Evolutionary conservation across 2,329 filamentous ascomycete genomes (phyloP).

Genomic region (Fusarium sp.): DNA sequence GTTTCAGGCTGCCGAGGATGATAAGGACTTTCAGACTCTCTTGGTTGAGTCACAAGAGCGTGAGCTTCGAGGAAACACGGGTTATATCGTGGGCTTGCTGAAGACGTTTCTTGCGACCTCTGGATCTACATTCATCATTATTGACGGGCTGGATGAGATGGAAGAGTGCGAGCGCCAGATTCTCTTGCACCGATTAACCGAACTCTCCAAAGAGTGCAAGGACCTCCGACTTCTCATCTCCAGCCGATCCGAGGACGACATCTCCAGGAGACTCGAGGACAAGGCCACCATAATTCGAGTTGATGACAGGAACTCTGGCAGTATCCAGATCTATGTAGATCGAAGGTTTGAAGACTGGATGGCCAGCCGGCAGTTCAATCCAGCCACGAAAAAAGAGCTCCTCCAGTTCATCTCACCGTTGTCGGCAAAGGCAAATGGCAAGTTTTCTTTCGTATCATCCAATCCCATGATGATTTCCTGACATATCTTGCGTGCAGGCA

Average conservation of each 20-base stretch:
- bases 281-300: background rate
- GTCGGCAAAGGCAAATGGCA: background rate
- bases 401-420: background rate
- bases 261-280: background rate
- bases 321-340: background rate
- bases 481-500: background rate
- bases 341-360: background rate
- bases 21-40: background rate
- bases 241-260: background rate
- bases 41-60: background rate
- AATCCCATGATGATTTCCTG: background rate
- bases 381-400: background rate
- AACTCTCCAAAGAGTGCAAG: background rate
- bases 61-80: constrained; percentile 5
- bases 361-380: background rate
- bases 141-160: background rate
- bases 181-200: background rate
- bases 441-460: background rate
- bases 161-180: background rate
- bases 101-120: background rate
- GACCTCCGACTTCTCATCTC: background rate
- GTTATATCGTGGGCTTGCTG: background rate
- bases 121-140: background rate
- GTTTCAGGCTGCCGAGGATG: background rate
- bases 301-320: background rate